These are phyloP conservation scores for Fusarium sp. DNA, from an alignment of 2,329 filamentous ascomycete genomes.

Conservation along the genomic window DNA sequence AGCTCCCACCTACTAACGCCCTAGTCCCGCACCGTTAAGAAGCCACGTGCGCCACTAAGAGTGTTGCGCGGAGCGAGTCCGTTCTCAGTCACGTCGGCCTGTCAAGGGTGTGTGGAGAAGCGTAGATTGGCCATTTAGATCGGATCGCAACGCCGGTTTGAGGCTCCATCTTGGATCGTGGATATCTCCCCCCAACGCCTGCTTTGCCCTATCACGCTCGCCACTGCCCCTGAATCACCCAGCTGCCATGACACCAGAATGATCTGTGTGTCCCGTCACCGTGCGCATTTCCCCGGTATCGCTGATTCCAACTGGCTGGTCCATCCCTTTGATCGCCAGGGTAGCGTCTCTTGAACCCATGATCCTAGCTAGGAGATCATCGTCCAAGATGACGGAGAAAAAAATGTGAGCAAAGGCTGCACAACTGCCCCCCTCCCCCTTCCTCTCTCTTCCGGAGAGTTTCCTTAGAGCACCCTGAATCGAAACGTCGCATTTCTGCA, in stretches of 20 bases:
- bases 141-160: constrained; percentile 35
- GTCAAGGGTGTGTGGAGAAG: constrained; percentile 38
- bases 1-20: constrained; percentile 30
- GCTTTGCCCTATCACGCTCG: constrained; percentile 30
- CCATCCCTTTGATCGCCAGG: constrained; percentile 33
- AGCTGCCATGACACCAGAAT: constrained; percentile 23
- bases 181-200: constrained; percentile 1
- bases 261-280: constrained; percentile 25
- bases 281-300: constrained; percentile 26
- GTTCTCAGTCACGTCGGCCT: constrained; percentile 23
- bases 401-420: constrained; percentile 1
- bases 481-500: constrained; percentile 37
- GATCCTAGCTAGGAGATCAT: constrained; percentile 35
- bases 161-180: constrained; percentile 32
- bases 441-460: constrained; percentile 3
- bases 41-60: constrained; percentile 47
- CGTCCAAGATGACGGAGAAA: constrained; percentile 24
- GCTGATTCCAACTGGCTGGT: constrained; percentile 33
- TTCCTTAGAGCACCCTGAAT: constrained; percentile 12
- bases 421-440: neutral
- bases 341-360: constrained; percentile 27
- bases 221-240: constrained; percentile 22
- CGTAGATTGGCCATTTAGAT: constrained; percentile 40
- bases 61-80: constrained; percentile 22
- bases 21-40: constrained; percentile 47